These are phyloP conservation scores for Daldinia decipiens DNA, from an alignment of 495 filamentous ascomycete species.

Conservation along the genomic window DNA sequence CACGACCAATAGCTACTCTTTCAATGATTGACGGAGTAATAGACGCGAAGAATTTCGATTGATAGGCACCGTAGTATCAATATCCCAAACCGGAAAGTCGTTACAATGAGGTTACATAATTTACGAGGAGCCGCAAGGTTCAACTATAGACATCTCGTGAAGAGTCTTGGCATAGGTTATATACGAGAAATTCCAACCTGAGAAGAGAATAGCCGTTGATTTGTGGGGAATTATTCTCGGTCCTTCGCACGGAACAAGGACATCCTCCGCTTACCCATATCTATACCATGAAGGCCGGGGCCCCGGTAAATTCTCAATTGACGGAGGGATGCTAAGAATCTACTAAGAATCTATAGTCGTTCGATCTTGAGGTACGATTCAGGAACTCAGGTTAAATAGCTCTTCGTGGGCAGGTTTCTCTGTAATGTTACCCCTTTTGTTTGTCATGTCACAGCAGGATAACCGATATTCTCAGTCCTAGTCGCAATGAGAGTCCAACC, in stretches of 20 bases:
- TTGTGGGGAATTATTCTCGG: slow-evolving; percentile 12
- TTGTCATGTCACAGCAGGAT: no score
- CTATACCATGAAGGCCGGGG: background rate
- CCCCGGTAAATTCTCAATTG: background rate
- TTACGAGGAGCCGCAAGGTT: background rate
- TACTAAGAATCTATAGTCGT: background rate
- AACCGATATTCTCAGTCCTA: no score
- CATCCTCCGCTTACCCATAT: slow-evolving; percentile 1
- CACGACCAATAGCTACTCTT: background rate
- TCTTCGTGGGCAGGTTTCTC: background rate
- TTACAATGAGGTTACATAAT: background rate
- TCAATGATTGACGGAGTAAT: background rate
- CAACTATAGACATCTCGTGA: background rate
- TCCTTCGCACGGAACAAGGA: slow-evolving; percentile 12
- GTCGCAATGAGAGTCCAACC: background rate
- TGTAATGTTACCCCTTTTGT: no score
- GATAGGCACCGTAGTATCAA: background rate
- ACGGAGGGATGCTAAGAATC: background rate
- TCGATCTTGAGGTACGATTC: background rate
- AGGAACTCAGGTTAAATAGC: background rate
- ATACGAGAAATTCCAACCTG: slow-evolving; percentile 31
- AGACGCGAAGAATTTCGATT: background rate
- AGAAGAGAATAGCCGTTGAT: slow-evolving; percentile 10
- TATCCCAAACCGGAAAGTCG: background rate
- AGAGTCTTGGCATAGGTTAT: background rate